phyloP scores from a whole-genome alignment of 2,329 filamentous ascomycete species.

The Chrysoporthe deuterocubensis region DNA sequence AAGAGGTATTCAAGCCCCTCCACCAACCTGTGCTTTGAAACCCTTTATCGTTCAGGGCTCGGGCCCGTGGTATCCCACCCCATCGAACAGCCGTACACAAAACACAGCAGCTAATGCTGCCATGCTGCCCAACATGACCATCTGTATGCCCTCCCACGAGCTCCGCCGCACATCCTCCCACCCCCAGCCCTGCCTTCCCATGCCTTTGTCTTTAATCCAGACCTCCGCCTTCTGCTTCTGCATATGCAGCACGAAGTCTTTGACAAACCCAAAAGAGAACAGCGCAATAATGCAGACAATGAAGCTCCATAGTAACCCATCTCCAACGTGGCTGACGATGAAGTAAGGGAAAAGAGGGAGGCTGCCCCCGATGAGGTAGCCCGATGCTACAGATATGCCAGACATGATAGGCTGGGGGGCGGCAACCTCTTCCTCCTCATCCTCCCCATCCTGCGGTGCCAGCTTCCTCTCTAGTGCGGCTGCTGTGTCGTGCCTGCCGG shows the following conservation, averaged over 20 bases:
- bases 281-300: conserved; percentile 37
- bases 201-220: neutral
- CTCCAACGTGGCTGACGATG: conserved; percentile 33
- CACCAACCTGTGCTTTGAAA: no score
- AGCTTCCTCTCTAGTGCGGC: conserved; percentile 10
- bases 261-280: conserved; percentile 38
- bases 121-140: conserved; percentile 38
- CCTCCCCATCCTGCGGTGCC: neutral
- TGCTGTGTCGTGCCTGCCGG: conserved; percentile 14
- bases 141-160: conserved; percentile 36
- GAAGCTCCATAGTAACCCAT: conserved; percentile 40
- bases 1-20: no score
- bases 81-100: conserved; percentile 36
- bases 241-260: conserved; percentile 32
- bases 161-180: conserved; percentile 34
- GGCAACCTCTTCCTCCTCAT: conserved; percentile 7
- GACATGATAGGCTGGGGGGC: conserved; percentile 32
- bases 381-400: conserved; percentile 36
- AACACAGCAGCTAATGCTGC: conserved; percentile 38
- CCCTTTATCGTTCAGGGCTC: neutral
- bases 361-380: conserved; percentile 38
- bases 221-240: neutral
- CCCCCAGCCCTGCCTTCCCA: conserved; percentile 16
- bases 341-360: conserved; percentile 40
- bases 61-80: conserved; percentile 17